A percentile compares a stretch with the other conserved stretches of the same genome.
phyloP scores from a whole-genome alignment of 139 green algal genomes.

The Choricystis sp. region DNA sequence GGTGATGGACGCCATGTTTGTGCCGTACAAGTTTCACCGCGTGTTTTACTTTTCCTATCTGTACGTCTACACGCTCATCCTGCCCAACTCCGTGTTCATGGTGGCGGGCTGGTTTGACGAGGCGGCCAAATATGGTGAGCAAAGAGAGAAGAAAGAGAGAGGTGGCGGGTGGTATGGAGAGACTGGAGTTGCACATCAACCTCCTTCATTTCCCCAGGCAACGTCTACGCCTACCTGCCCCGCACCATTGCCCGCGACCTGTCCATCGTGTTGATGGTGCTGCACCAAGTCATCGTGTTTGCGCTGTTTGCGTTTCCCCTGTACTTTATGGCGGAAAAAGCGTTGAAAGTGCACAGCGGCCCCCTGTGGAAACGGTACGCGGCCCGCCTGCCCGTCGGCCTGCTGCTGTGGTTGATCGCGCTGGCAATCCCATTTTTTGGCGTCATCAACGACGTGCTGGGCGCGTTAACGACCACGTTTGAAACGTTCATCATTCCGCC shows the following conservation, averaged over 20 bases:
- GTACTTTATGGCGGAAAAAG: slow-evolving; percentile 15
- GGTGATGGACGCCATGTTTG: slow-evolving; percentile 15
- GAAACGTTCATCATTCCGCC: slow-evolving; percentile 16
- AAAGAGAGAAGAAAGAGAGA: too few relatives aligned
- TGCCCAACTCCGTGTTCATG: slow-evolving; percentile 14
- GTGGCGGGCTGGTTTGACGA: slow-evolving; percentile 9
- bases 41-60: slow-evolving; percentile 7
- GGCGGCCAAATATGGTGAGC: slow-evolving; percentile 1
- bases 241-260: neutral
- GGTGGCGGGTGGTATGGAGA: too few relatives aligned
- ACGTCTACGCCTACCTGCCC: slow-evolving; percentile 9
- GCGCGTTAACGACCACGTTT: slow-evolving; percentile 15
- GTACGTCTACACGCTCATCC: slow-evolving; percentile 10
- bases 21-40: slow-evolving; percentile 11
- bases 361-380: slow-evolving; percentile 8
- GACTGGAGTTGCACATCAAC: too few relatives aligned
- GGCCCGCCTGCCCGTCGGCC: slow-evolving; percentile 4
- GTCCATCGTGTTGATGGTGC: slow-evolving; percentile 14
- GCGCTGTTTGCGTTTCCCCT: slow-evolving; percentile 11
- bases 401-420: slow-evolving; percentile 10
- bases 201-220: neutral
- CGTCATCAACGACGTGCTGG: slow-evolving; percentile 14
- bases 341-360: slow-evolving; percentile 3
- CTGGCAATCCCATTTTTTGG: slow-evolving; percentile 14
- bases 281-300: slow-evolving; percentile 14